Conservation (phyloP, 2,329 filamentous ascomycete genomes). For the Rosellinia necatrix region DNA sequence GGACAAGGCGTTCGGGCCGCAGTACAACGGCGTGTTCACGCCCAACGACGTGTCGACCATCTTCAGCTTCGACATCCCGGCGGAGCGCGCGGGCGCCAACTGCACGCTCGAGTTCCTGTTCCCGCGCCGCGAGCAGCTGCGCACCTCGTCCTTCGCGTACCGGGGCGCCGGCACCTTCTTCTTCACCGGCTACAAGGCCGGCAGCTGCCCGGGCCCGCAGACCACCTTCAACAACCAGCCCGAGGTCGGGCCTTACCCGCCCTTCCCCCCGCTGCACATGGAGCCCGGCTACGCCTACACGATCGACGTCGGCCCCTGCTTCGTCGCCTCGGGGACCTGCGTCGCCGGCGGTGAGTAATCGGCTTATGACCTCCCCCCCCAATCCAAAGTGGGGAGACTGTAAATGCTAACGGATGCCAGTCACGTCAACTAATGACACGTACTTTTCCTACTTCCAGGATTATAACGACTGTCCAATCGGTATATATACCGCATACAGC, state of each 20-base stretch:
- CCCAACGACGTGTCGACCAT: conserved; percentile 43
- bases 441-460: conserved; percentile 40
- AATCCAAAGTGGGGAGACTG: not conserved
- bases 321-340: conserved; percentile 36
- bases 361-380: too few species aligned
- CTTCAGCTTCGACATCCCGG: conserved; percentile 53
- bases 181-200: conserved; percentile 39
- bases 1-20: conserved; percentile 44
- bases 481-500: conserved; percentile 39
- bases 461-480: conserved; percentile 36
- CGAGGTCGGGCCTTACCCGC: conserved; percentile 32
- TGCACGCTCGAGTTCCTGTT: conserved; percentile 55
- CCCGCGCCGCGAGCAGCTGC: conserved; percentile 43
- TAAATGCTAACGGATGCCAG: conserved; percentile 26
- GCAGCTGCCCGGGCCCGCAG: conserved; percentile 36
- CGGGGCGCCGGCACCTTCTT: conserved; percentile 44
- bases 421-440: conserved; percentile 41
- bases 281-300: conserved; percentile 42
- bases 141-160: conserved; percentile 43
- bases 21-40: conserved; percentile 46
- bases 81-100: conserved; percentile 44
- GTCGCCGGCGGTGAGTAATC: conserved; percentile 39
- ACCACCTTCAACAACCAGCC: conserved; percentile 42
- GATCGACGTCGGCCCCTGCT: conserved; percentile 41
- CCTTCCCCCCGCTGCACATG: conserved; percentile 41